phyloP scores from a whole-genome alignment of 2,329 filamentous ascomycete species.

The Dothideomycetes sp. region DNA sequence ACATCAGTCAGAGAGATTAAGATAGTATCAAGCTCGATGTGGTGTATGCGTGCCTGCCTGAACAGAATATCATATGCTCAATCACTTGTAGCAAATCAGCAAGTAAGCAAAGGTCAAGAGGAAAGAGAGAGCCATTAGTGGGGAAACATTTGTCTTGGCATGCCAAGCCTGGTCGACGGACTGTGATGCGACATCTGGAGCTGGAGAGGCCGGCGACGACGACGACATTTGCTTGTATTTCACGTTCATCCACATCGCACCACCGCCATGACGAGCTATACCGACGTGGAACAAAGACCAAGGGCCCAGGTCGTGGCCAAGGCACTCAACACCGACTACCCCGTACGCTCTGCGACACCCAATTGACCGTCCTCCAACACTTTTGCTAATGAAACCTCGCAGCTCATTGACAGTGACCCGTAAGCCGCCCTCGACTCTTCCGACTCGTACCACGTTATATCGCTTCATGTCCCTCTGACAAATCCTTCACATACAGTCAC shows the following conservation, averaged over 20 bases:
- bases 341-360: slow-evolving; percentile 51
- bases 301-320: slow-evolving; percentile 54
- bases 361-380: background rate
- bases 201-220: slow-evolving; percentile 9
- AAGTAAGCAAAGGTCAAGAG: slow-evolving; percentile 1
- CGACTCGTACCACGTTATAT: too few relatives aligned
- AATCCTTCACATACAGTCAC: slow-evolving; percentile 55
- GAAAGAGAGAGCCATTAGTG: background rate
- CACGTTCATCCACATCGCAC: background rate
- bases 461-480: too few relatives aligned
- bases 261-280: slow-evolving; percentile 12
- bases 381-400: slow-evolving; percentile 24
- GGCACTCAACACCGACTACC: slow-evolving; percentile 72
- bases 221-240: too few relatives aligned
- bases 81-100: background rate
- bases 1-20: too few relatives aligned
- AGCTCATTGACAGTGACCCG: slow-evolving; percentile 99
- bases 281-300: slow-evolving; percentile 11
- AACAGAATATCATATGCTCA: too few relatives aligned
- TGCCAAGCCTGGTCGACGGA: slow-evolving; percentile 5
- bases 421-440: slow-evolving; percentile 44
- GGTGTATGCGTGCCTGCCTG: too few relatives aligned
- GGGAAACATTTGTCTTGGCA: background rate
- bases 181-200: slow-evolving; percentile 8
- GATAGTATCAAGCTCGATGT: too few relatives aligned